Evolutionary conservation across 106 monocot species (phyloP), one percentile per base, ranked within the genome.

Genomic region (Narthecium ossifragum): DNA sequence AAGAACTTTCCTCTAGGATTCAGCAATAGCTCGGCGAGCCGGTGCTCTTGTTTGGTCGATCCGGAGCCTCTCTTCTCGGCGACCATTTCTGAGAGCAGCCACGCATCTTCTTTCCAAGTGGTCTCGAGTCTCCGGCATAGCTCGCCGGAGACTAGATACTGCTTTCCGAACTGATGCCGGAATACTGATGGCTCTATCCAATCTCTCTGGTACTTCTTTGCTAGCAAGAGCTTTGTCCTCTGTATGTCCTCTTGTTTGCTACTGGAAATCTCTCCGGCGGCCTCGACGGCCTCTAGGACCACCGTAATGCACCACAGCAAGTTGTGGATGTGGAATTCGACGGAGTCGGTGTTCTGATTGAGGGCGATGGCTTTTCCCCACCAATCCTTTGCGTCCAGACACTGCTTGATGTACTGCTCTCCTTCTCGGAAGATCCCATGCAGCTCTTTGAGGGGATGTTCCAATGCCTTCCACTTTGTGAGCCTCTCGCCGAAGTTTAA

Each of bases 381-480:
- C 85, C 78, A 85, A 27, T 75, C 73, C 26, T 39, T 54, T 1
- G 65, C 30, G 23, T 90, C 90, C 31, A 85, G 30, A 76, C 81
- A 79, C 13, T 60, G 65, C 14, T 40, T 56, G 23, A 90, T 67
- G 69, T 82, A 90, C 2, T 53, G 64, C 66, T 82, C 90, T 17
- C 73, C 81, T 6, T 82, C 78, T 5, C 63, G 59, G 59, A 81
- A 78, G 20, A 78, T 52, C 14, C 75, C 72, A 50, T 73, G 59
- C 29, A 90, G 73, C 53, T 85, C 85, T 31, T 47, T 71, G 13
- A 90, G 65, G 0, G 81, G 75, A 17, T 63, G 61, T 31, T 85
- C 85, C 2, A 85, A 64, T 55, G 75, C 34, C 41, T 67, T 78
- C 90, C 90, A 90, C 59, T 90, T 90, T 54, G 66, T 60, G 34